Evolutionary conservation across 169 alveolate genomes (phyloP).

Genomic region (Amoebophrya sp.): DNA sequence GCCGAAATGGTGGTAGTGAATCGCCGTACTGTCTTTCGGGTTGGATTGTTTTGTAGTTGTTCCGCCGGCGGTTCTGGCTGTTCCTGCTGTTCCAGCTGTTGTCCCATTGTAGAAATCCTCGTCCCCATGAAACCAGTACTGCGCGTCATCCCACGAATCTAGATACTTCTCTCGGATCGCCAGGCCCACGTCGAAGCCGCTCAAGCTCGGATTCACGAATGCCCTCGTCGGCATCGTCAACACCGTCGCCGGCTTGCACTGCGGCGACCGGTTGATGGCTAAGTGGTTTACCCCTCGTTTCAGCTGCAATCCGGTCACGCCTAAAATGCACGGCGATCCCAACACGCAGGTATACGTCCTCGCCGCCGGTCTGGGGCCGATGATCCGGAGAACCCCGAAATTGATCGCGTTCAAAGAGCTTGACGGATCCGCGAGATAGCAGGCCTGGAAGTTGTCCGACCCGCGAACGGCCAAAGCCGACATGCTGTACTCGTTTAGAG

Average conservation of each 20-base stretch:
- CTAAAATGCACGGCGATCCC: conserved; percentile 9
- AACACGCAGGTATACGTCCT: not conserved
- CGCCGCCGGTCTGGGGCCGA: not conserved
- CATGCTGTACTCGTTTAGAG: conserved; percentile 13
- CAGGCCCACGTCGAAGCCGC: not conserved
- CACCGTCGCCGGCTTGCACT: not conserved
- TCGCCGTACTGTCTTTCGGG: not conserved
- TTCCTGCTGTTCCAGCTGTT: not conserved
- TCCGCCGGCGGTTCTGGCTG: not conserved
- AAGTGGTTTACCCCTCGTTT: not conserved
- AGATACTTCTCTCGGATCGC: not conserved
- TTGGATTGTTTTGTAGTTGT: not conserved
- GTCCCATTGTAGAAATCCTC: not conserved
- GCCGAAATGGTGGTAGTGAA: conserved; percentile 14
- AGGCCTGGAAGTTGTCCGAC: not conserved
- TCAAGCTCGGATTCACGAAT: not conserved
- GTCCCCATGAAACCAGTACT: not conserved
- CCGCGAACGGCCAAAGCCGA: not conserved
- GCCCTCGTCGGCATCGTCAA: not conserved
- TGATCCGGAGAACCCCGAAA: not conserved
- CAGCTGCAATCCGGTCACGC: not conserved
- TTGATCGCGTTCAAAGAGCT: not conserved
- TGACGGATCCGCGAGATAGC: not conserved
- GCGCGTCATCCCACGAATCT: not conserved
- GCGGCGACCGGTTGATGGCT: not conserved